These are phyloP conservation scores for Chaetomium olivaceum DNA, from an alignment of 2,329 filamentous ascomycete genomes.

Conservation along the genomic window DNA sequence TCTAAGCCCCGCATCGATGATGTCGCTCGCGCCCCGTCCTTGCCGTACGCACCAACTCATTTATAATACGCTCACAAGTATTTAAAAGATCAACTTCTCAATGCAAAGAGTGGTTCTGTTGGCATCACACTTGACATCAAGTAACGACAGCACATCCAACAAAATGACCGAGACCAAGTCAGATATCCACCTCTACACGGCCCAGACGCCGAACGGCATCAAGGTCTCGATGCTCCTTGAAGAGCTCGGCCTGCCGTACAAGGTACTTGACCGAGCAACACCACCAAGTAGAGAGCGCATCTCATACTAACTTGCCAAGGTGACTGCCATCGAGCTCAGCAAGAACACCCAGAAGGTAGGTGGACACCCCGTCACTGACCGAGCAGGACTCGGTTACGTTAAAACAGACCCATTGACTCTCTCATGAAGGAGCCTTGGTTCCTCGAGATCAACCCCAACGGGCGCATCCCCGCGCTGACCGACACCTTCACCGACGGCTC, in stretches of 20 bases:
- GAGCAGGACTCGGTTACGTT: background rate
- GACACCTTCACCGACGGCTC: slow-evolving; percentile 75
- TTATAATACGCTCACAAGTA: background rate
- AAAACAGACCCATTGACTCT: background rate
- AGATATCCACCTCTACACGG: slow-evolving; percentile 79
- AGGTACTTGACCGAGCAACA: slow-evolving; percentile 45
- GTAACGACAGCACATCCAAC: slow-evolving; percentile 14
- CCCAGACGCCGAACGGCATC: slow-evolving; percentile 83
- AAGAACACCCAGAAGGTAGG: slow-evolving; percentile 27
- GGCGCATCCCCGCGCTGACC: slow-evolving; percentile 83
- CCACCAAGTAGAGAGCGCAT: background rate
- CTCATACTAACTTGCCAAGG: slow-evolving; percentile 34
- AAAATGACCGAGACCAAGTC: slow-evolving; percentile 50
- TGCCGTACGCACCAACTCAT: background rate
- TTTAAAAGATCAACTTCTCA: background rate
- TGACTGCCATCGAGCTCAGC: slow-evolving; percentile 64
- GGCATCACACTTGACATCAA: slow-evolving; percentile 17
- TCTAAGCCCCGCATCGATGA: slow-evolving; percentile 22
- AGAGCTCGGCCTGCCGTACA: slow-evolving; percentile 81
- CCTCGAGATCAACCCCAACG: slow-evolving; percentile 88
- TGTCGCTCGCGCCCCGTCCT: background rate
- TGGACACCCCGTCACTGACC: background rate
- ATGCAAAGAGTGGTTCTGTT: slow-evolving; percentile 18
- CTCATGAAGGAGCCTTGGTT: slow-evolving; percentile 67
- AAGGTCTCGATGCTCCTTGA: slow-evolving; percentile 86